These are phyloP conservation scores for Barbarea vulgaris DNA, from an alignment of 345 rosid species.

Conservation along the genomic window DNA sequence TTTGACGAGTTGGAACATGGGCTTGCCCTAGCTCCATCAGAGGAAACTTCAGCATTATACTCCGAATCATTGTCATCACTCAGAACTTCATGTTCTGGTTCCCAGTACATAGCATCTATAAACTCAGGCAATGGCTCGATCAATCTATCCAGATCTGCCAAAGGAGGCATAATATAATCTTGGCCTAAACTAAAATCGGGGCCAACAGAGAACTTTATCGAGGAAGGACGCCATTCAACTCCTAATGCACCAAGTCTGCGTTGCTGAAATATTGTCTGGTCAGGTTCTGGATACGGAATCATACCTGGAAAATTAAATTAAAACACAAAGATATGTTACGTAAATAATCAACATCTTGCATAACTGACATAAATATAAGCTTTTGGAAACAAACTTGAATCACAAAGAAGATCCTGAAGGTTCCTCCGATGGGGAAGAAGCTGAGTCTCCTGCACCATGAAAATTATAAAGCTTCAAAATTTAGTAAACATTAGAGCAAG, in stretches of 20 bases:
- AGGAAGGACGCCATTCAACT: slow-evolving; percentile 81
- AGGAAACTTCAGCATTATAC: slow-evolving; percentile 75
- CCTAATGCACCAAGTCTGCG: slow-evolving; percentile 93
- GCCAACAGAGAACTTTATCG: slow-evolving; percentile 72
- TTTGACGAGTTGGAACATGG: slow-evolving; percentile 58
- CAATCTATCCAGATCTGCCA: slow-evolving; percentile 83
- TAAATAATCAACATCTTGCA: slow-evolving; percentile 23
- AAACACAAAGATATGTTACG: slow-evolving; percentile 21
- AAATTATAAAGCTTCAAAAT: slow-evolving; percentile 27
- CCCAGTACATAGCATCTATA: slow-evolving; percentile 88
- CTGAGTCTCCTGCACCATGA: slow-evolving; percentile 81
- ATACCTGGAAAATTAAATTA: slow-evolving; percentile 59
- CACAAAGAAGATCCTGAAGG: slow-evolving; percentile 95
- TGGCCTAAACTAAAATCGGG: slow-evolving; percentile 87
- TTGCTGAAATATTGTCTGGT: slow-evolving; percentile 90
- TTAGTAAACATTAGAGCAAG: slow-evolving; percentile 10
- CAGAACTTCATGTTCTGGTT: slow-evolving; percentile 76
- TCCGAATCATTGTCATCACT: slow-evolving; percentile 93
- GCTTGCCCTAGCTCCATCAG: slow-evolving; percentile 75
- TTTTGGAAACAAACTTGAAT: slow-evolving; percentile 63
- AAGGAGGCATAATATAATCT: slow-evolving; percentile 79
- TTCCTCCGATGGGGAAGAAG: slow-evolving; percentile 84
- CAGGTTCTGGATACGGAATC: slow-evolving; percentile 96
- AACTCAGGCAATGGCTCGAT: slow-evolving; percentile 89
- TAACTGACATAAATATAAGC: slow-evolving; percentile 37